Percentiles rank a stretch among this genome's conserved stretches.
These are phyloP conservation scores for Gynostemma pentaphyllum DNA, from an alignment of 306 rosid species.

Conservation along the genomic window DNA sequence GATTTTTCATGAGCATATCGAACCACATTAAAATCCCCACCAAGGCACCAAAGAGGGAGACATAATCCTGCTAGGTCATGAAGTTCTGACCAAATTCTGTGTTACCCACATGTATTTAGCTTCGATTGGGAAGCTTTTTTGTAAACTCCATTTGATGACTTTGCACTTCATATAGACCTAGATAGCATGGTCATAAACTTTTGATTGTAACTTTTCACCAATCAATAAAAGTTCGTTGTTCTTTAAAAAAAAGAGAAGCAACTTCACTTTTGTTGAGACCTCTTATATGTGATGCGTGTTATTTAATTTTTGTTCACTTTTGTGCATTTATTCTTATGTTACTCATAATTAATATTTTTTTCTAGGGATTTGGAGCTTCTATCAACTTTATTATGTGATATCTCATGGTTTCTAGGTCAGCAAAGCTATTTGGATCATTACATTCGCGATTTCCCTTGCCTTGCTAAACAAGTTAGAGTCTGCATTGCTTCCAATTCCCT, in stretches of 20 bases:
- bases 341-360: background rate
- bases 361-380: slow-evolving; percentile 77
- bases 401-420: slow-evolving; percentile 60
- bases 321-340: background rate
- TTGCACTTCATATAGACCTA: no score
- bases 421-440: slow-evolving; percentile 79
- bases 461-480: slow-evolving; percentile 31
- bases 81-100: no score
- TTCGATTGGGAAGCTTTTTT: no score
- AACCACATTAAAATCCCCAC: no score
- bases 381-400: slow-evolving; percentile 53
- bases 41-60: no score
- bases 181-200: no score
- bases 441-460: slow-evolving; percentile 78
- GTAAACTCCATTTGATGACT: no score
- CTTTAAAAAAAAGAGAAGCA: background rate
- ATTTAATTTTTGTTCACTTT: background rate
- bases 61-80: no score
- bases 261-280: background rate
- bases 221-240: no score
- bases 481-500: slow-evolving; percentile 25
- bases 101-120: no score
- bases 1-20: no score
- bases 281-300: background rate
- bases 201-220: no score